Percentiles rank a stretch among this genome's conserved stretches.
These are phyloP conservation scores for Aspergillus coremiiformis DNA, from an alignment of 495 filamentous ascomycete genomes.

Conservation along the genomic window DNA sequence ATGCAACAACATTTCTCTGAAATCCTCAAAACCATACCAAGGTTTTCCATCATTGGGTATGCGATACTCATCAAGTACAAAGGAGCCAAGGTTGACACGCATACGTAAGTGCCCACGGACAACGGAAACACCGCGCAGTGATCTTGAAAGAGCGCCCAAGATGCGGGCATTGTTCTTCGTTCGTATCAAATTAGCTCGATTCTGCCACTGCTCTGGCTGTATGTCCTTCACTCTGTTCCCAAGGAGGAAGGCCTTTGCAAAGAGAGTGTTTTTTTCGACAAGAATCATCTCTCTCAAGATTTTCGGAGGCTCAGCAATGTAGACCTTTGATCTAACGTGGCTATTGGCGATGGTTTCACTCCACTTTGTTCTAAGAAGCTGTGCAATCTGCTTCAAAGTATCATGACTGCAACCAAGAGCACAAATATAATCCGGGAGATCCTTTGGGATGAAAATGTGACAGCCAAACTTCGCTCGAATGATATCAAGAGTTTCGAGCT, in stretches of 20 bases:
- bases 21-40: conserved; percentile 41
- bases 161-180: conserved; percentile 23
- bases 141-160: conserved; percentile 21
- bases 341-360: conserved; percentile 26
- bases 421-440: conserved; percentile 25
- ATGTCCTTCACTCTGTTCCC: background rate
- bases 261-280: conserved; percentile 7
- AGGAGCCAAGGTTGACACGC: conserved; percentile 50
- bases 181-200: conserved; percentile 7
- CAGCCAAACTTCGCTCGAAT: conserved; percentile 33
- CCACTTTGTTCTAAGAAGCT: conserved; percentile 28
- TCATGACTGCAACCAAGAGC: conserved; percentile 16
- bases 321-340: conserved; percentile 25
- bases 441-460: conserved; percentile 22
- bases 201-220: conserved; percentile 11
- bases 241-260: conserved; percentile 14
- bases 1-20: conserved; percentile 38
- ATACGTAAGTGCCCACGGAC: conserved; percentile 41
- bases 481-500: conserved; percentile 40
- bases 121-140: conserved; percentile 24
- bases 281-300: conserved; percentile 12
- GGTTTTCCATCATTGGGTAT: conserved; percentile 24
- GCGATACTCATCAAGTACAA: conserved; percentile 41
- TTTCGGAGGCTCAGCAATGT: conserved; percentile 36
- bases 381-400: conserved; percentile 25